Evolutionary conservation across 2,329 filamentous ascomycete species (phyloP), one percentile per base, ranked within the genome.

Genomic region (Pseudogymnoascus sp.): DNA sequence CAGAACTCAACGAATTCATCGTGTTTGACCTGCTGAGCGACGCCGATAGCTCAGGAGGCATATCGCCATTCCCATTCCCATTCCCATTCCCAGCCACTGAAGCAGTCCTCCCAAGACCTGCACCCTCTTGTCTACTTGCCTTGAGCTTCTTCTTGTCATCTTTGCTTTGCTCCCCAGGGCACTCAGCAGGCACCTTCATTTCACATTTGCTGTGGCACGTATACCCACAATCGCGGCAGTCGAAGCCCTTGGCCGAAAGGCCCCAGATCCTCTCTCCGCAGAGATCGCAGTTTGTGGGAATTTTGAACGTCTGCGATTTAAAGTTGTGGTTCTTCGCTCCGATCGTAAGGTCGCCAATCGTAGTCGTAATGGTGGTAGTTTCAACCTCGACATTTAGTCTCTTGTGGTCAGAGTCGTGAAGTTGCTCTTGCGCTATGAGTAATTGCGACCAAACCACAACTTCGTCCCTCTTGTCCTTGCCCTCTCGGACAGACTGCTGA

Each of bases 191-290:
- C 0, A 97, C 94, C 76, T 97, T 99, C 88, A 99, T 94, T 78
- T 99, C 91, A 74, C 94, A 99, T 77, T 99, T 99, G 79, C 88
- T 95, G 76, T 99, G 94, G 72, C 94, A 99, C 1, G 92, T 97
- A 76, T 97, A 99, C 35, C 95, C 94, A 71, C 94, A 99, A 74
- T 97, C 93, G 68, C 89, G 85, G 72, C 94, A 99, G 73, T 96
- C 92, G 72, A 96, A 95, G 0, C 94, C 94, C 76, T 99, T 99
- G 38, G 94, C 93, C 31, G 91, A 96, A 41, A 99, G 76, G 0
- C 94, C 94, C 94, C 94, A 99, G 73, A 99, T 96, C 29, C 94
- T 85, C 72, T 99, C 94, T 16, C 92, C 92, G 69, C 94, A 99
- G 11, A 97, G 82, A 74, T 99, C 94, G 77, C 94, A 99, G 73